Base-by-base conservation (phyloP, 148 eudicot species). In the Fagopyrum tataricum region DNA sequence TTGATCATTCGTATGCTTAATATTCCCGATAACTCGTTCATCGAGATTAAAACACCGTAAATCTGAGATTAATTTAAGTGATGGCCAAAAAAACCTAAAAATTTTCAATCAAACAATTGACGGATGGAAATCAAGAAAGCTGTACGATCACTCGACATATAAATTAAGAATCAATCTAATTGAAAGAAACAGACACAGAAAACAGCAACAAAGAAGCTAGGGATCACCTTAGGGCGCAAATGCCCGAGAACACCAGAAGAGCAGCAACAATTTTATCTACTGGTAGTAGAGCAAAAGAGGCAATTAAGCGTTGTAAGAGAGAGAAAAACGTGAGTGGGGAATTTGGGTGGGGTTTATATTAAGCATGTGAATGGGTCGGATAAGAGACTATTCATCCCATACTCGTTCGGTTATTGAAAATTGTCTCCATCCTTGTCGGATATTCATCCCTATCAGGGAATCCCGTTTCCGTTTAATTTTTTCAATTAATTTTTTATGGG, bases 311-410 rank as follows among this genome's bases (percentile, higher is more conserved):
- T 15, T 59, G 39, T 59, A 37, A 59, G 66, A 59, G 66, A 2
- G 66, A 23, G 66, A 24, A 10, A 59, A 59, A 59, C 66, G 66
- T 59, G 37, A 59, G 66, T 59, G 66, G 66, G 39, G 66, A 59
- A 51, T 10, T 59, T 59, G 23, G 66, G 66, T 37, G 23, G 66
- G 66, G 66, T 24, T 59, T 59, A 59, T 59, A n/a, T n/a, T n/a
- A n/a, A n/a, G n/a, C n/a, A n/a, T n/a, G n/a, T n/a, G n/a, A n/a
- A n/a, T n/a, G n/a, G n/a, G n/a, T n/a, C n/a, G n/a, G n/a, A n/a
- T n/a, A n/a, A n/a, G n/a, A n/a, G n/a, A n/a, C n/a, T n/a, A n/a
- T n/a, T n/a, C n/a, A n/a, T n/a, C n/a, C n/a, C n/a, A n/a, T n/a
- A n/a, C n/a, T n/a, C n/a, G n/a, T n/a, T n/a, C n/a, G n/a, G n/a